These are phyloP conservation scores for Tylopilus vinaceipallidus DNA, from an alignment of 768 basidiomycete species.

Conservation along the genomic window DNA sequence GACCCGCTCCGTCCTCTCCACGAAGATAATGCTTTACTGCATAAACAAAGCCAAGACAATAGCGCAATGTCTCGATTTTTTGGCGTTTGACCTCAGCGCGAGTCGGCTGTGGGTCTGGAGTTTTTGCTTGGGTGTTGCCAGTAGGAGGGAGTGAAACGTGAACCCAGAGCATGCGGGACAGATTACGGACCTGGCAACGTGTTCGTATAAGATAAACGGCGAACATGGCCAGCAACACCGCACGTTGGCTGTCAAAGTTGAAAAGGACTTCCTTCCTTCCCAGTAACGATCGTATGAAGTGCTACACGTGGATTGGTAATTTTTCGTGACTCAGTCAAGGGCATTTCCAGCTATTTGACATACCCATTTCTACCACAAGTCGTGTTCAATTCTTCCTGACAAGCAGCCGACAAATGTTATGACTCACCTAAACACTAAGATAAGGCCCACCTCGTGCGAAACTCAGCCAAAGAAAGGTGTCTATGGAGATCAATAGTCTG, in stretches of 20 bases:
- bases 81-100: constrained; percentile 52
- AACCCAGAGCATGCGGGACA: constrained; percentile 78
- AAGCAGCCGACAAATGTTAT: neutral
- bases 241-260: constrained; percentile 63
- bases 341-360: constrained; percentile 14
- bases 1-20: constrained; percentile 73
- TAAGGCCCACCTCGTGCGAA: constrained; percentile 68
- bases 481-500: constrained; percentile 2
- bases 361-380: constrained; percentile 58
- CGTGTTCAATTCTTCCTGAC: neutral
- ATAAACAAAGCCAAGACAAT: constrained; percentile 67
- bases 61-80: constrained; percentile 70
- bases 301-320: constrained; percentile 34
- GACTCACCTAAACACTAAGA: constrained; percentile 79
- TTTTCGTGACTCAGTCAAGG: neutral
- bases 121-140: constrained; percentile 51
- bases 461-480: constrained; percentile 1
- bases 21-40: constrained; percentile 82
- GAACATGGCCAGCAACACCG: constrained; percentile 2
- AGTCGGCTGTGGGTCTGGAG: constrained; percentile 44
- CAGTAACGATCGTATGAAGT: constrained; percentile 87
- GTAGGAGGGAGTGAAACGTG: constrained; percentile 66
- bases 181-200: constrained; percentile 55
- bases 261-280: constrained; percentile 88
- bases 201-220: neutral